These are phyloP conservation scores for Lepidium didymum DNA, from an alignment of 345 rosid species.

Conservation along the genomic window DNA sequence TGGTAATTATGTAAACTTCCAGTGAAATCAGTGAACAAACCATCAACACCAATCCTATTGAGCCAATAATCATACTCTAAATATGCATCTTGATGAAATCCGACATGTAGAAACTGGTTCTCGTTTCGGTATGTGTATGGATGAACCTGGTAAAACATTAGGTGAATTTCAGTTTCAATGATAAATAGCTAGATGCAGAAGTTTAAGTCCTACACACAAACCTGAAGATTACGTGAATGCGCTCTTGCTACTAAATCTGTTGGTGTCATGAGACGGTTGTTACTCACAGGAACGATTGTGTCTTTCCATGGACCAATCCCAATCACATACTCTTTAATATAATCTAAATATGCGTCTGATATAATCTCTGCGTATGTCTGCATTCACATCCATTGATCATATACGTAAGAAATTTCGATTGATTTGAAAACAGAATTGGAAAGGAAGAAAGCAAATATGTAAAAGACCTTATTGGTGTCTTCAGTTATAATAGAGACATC, in stretches of 20 bases:
- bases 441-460: background rate
- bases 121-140: conserved; percentile 86
- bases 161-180: background rate
- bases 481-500: conserved; percentile 58
- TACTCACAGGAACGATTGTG: conserved; percentile 62
- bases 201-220: conserved; percentile 13
- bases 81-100: conserved; percentile 70
- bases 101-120: conserved; percentile 46
- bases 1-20: conserved; percentile 70
- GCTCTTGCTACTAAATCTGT: conserved; percentile 90
- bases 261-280: conserved; percentile 52
- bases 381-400: conserved; percentile 13
- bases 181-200: background rate
- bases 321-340: conserved; percentile 64
- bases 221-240: conserved; percentile 75
- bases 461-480: conserved; percentile 84
- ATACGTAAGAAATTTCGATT: background rate
- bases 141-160: conserved; percentile 57
- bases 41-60: conserved; percentile 68
- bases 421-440: background rate
- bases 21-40: conserved; percentile 89
- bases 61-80: conserved; percentile 77
- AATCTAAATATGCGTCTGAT: conserved; percentile 66
- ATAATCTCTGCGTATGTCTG: conserved; percentile 90
- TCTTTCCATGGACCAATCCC: conserved; percentile 99